phyloP scores from a whole-genome alignment of 2,329 filamentous ascomycete genomes.

The Plenodomus tracheiphilus region DNA sequence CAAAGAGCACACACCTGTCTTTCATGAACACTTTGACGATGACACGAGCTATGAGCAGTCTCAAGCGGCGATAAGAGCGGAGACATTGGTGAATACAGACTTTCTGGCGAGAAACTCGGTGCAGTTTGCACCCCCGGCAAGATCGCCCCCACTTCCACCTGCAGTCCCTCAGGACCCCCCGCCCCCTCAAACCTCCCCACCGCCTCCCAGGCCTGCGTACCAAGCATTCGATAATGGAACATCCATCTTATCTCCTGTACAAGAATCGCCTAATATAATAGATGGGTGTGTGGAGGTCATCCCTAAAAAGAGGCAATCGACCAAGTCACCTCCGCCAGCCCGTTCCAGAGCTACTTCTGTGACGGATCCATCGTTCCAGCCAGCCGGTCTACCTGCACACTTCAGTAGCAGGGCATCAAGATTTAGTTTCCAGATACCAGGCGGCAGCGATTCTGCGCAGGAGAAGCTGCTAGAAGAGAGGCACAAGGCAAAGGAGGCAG shows the following conservation, averaged over 20 bases:
- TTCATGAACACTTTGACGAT: conserved; percentile 64
- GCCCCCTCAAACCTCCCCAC: conserved; percentile 7
- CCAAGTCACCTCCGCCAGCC: conserved; percentile 40
- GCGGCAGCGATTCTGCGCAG: conserved; percentile 66
- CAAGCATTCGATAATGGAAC: conserved; percentile 23
- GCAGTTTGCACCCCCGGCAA: conserved; percentile 32
- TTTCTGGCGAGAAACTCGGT: conserved; percentile 51
- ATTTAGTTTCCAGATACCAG: conserved; percentile 81
- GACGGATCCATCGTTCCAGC: conserved; percentile 40
- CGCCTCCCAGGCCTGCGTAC: conserved; percentile 19
- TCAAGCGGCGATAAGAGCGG: conserved; percentile 50
- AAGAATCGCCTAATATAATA: conserved; percentile 34
- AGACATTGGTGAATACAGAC: conserved; percentile 52
- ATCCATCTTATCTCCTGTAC: conserved; percentile 38
- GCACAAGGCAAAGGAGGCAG: conserved; percentile 67
- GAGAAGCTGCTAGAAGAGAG: conserved; percentile 73
- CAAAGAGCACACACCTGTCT: conserved; percentile 59
- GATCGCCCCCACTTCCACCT: conserved; percentile 18
- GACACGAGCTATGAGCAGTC: conserved; percentile 47
- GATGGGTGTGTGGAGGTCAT: conserved; percentile 29
- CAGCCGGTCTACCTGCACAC: conserved; percentile 48
- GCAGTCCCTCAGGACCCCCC: conserved; percentile 7
- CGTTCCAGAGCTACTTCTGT: conserved; percentile 44
- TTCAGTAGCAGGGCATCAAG: conserved; percentile 70
- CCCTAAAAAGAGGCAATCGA: conserved; percentile 38